These are phyloP conservation scores for Panellus pusillus DNA, from an alignment of 768 basidiomycete genomes.

Conservation along the genomic window DNA sequence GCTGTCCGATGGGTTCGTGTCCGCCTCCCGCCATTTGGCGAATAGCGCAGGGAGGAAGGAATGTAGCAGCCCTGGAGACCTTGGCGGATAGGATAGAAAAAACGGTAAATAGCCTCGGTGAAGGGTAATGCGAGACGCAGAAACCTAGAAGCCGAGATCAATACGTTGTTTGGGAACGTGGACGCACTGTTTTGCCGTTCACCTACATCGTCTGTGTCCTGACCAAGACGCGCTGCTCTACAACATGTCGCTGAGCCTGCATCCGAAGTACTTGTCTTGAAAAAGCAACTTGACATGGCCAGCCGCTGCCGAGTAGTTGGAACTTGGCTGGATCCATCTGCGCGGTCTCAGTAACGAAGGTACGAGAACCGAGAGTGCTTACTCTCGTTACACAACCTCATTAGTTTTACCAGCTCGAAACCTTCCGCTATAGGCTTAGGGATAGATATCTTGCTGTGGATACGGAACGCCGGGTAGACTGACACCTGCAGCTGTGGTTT, in stretches of 20 bases:
- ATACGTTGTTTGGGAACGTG: not conserved
- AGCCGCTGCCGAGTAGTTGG: constrained; percentile 59
- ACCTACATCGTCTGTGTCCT: constrained; percentile 81
- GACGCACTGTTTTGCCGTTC: constrained; percentile 58
- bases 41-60: constrained; percentile 93
- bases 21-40: constrained; percentile 75
- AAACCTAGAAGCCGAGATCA: constrained; percentile 41
- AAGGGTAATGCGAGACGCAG: constrained; percentile 76
- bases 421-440: constrained; percentile 70
- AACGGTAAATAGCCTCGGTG: constrained; percentile 89
- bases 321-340: constrained; percentile 73
- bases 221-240: constrained; percentile 79
- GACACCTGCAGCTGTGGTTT: constrained; percentile 67
- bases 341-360: constrained; percentile 9
- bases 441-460: constrained; percentile 61
- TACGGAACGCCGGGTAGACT: not conserved
- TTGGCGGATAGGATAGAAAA: constrained; percentile 91
- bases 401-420: constrained; percentile 71
- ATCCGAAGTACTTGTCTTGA: constrained; percentile 94
- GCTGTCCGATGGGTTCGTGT: constrained; percentile 80
- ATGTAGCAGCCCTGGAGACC: constrained; percentile 91
- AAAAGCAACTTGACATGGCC: constrained; percentile 89
- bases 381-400: constrained; percentile 77
- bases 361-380: constrained; percentile 38
- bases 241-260: constrained; percentile 93